Base-by-base conservation (phyloP, 345 rosid species). In the Brassica nigra region DNA sequence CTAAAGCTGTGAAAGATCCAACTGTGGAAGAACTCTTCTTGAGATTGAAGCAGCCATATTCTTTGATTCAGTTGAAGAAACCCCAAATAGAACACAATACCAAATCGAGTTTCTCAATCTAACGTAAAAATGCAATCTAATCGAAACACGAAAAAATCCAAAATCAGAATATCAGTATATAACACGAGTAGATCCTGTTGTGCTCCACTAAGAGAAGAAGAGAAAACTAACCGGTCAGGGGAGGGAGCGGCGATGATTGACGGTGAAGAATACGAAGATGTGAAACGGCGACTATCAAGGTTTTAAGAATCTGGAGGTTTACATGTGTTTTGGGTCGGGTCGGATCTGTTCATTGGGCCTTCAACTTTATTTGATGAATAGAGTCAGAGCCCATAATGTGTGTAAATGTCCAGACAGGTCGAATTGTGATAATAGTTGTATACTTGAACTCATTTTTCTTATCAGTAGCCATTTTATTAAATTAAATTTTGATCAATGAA, bases 41-140 rank as follows among this genome's bases (percentile, higher is more conserved):
- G 86, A 86, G 55, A 86, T 52, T 1, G 82, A 78, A 44, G 85
- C 78, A 58, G 89, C 90, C 94, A 88, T 90, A 12, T 20, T 11
- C 75, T 62, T 49, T 34, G 65, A 73, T 3, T 31, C 62, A 67
- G 27, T 23, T 59, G 31, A 73, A 18, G 1, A 42, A 27, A 37
- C 68, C 73, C 73, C 73, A 79, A 28, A 29, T 67, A 73, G 69
- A 79, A 73, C 73, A 67, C 9, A 23, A 23, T 23, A 23, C 69
- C 31, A 73, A 73, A 33, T 29, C 15, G 59, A 71, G 18, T 34
- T 63, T 2, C 57, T 49, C 57, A 47, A 42, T 42, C 52, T 10
- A 42, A 4, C 14, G n/a, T 42, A 37, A 37, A 49, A 49, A 49
- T 49, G 55, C 55, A 49, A 49, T 49, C 55, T n/a, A 62, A 73